Base-by-base conservation (phyloP, 345 rosid species). In the Eucalyptus polyanthemos region DNA sequence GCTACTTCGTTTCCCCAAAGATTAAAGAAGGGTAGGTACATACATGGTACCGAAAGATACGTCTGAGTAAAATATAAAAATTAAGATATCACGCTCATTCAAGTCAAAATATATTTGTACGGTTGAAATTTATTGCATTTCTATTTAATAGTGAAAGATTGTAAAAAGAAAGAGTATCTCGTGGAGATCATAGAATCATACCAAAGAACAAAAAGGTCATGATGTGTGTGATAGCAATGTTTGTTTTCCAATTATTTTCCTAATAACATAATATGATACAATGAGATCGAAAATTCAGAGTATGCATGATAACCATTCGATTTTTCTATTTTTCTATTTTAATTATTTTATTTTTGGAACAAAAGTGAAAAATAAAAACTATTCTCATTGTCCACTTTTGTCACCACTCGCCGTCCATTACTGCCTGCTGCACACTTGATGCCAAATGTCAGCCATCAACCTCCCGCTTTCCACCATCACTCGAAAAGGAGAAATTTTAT, bases 281-380 rank as follows among this genome's bases (percentile, higher is more conserved):
- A 72, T 19, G 81, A 37, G 3, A 9, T 37, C 0, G 5, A 17
- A 10, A 53, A 53, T 53, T 7, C 1, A 7, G 4, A 0, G 56
- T 2, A 0, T 0, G 2, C 2, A 8, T 19, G 0, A 19, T 53
- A 3, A 19, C 0, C 1, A 53, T 53, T 53, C 10, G 9, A 53
- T 53, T 53, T 53, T 53, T 53, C 0, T 1, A 0, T 53, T 19
- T 53, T 51, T 17, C 4, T 17, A 3, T 17, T 53, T 53, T 53
- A 21, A 4, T 4, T 53, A 53, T 53, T 53, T 5, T 53, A 53
- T 53, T 21, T 53, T 1, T 53, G 0, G 0, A 53, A 53, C 2
- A 21, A 53, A 53, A 53, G 58, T 21, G 0, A 1, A 1, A 53
- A 21, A 19, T 53, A 53, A 53, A 53, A 53, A 53, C 0, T 21